Percentiles rank a stretch among this genome's conserved stretches.
These are phyloP conservation scores for Fusarium sp. DNA, from an alignment of 2,329 filamentous ascomycete genomes.

Conservation along the genomic window DNA sequence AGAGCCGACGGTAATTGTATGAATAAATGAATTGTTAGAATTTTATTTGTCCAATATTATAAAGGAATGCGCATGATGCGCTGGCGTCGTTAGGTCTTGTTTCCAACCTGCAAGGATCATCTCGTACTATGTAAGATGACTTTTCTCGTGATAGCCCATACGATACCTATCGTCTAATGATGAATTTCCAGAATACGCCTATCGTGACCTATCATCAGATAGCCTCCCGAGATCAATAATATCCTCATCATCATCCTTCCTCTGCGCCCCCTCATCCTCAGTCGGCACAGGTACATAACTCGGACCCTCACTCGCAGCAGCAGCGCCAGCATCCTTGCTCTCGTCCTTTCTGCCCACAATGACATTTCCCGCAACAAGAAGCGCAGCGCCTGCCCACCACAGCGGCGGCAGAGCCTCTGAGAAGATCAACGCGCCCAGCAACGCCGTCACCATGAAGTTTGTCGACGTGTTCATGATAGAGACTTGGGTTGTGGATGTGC, in stretches of 20 bases:
- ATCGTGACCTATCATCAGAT: conserved; percentile 32
- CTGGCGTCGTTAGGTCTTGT: conserved; percentile 36
- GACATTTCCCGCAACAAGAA: conserved; percentile 80
- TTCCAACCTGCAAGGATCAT: conserved; percentile 10
- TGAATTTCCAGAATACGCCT: neutral
- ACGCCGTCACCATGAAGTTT: conserved; percentile 81
- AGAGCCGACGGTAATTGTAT: conserved; percentile 46
- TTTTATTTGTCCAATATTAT: conserved; percentile 14
- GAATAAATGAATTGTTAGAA: conserved; percentile 6
- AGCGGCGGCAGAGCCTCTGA: conserved; percentile 74
- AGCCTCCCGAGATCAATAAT: conserved; percentile 48
- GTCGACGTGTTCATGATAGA: conserved; percentile 83
- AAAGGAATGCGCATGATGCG: conserved; percentile 32
- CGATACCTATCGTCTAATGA: neutral
- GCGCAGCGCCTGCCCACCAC: conserved; percentile 78
- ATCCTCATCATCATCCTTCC: conserved; percentile 48
- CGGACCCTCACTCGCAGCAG: conserved; percentile 38
- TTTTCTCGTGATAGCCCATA: neutral
- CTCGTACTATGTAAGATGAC: neutral
- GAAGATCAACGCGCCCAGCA: conserved; percentile 76
- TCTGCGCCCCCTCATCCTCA: conserved; percentile 33
- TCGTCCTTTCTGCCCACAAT: conserved; percentile 78
- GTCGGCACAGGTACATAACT: conserved; percentile 46
- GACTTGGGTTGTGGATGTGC: conserved; percentile 79
- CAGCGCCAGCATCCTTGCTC: conserved; percentile 39